These are phyloP conservation scores for Solanum habrochaites DNA, from an alignment of 257 asterid species.

Conservation along the genomic window DNA sequence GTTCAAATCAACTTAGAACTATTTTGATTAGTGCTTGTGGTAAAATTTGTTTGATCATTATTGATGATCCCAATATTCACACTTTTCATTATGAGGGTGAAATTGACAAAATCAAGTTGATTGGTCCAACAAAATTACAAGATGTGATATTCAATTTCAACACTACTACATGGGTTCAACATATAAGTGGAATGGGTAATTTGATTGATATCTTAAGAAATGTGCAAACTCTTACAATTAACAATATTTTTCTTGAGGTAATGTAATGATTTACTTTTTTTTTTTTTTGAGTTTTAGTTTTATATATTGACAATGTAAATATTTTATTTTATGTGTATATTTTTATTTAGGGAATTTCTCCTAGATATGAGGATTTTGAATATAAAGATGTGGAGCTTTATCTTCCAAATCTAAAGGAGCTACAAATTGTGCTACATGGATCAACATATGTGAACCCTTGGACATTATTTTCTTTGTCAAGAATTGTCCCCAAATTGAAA, in stretches of 20 bases:
- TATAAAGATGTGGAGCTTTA: neutral
- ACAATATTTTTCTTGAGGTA: neutral
- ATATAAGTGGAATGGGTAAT: neutral
- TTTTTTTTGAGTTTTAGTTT: neutral
- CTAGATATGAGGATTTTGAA: neutral
- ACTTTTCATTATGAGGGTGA: neutral
- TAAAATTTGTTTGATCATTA: neutral
- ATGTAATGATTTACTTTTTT: neutral
- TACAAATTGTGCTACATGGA: neutral
- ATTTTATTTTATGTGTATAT: too few relatives aligned
- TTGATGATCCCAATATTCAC: neutral
- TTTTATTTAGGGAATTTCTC: neutral
- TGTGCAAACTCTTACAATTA: neutral
- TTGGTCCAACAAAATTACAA: neutral
- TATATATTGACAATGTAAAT: neutral
- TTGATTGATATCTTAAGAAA: neutral
- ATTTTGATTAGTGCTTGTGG: neutral
- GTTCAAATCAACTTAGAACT: neutral
- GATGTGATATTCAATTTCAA: neutral
- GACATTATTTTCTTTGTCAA: neutral
- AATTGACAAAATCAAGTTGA: neutral
- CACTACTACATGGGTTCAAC: neutral
- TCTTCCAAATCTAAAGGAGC: neutral
- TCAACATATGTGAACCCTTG: neutral
- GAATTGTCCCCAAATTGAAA: neutral